Evolutionary conservation across 257 asterid genomes (phyloP).

Genomic region (Craterostigma plantagineum): DNA sequence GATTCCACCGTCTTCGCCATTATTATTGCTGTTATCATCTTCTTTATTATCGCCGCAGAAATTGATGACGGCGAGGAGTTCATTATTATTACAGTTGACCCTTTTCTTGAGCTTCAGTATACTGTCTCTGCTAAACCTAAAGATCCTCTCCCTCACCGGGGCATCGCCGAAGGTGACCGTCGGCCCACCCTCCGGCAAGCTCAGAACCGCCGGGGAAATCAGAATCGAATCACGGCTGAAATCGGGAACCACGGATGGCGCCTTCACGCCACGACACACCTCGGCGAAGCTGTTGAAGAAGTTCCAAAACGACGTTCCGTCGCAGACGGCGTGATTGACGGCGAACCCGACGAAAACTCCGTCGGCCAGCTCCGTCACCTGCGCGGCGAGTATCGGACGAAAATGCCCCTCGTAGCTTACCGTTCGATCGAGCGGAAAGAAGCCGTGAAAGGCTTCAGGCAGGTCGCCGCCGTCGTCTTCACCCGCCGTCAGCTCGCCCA

Average conservation of each 20-base stretch:
- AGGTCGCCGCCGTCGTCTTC: too few species aligned
- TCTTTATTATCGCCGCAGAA: too few species aligned
- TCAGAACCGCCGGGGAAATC: constrained; percentile 38
- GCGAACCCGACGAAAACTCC: too few species aligned
- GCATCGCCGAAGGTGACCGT: constrained; percentile 29
- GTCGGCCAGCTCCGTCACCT: too few species aligned
- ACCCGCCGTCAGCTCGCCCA: too few species aligned
- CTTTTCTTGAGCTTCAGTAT: constrained; percentile 32
- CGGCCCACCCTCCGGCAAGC: constrained; percentile 39
- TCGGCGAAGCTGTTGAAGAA: constrained; percentile 27
- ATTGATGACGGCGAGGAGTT: too few species aligned
- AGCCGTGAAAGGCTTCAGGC: too few species aligned
- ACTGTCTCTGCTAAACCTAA: constrained; percentile 45
- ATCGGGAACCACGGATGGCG: constrained; percentile 26
- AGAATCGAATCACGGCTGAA: constrained; percentile 41
- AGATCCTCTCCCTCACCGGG: constrained; percentile 46
- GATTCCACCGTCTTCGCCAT: constrained; percentile 14
- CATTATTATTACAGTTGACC: constrained; percentile 16
- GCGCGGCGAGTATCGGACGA: too few species aligned
- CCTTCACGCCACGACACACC: constrained; percentile 12
- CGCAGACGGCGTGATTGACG: too few species aligned
- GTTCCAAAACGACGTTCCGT: constrained; percentile 18
- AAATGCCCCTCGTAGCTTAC: too few species aligned
- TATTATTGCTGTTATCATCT: background rate
- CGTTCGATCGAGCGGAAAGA: too few species aligned